Conservation (phyloP, 805 yeast species). For the Torulaspora indica region DNA sequence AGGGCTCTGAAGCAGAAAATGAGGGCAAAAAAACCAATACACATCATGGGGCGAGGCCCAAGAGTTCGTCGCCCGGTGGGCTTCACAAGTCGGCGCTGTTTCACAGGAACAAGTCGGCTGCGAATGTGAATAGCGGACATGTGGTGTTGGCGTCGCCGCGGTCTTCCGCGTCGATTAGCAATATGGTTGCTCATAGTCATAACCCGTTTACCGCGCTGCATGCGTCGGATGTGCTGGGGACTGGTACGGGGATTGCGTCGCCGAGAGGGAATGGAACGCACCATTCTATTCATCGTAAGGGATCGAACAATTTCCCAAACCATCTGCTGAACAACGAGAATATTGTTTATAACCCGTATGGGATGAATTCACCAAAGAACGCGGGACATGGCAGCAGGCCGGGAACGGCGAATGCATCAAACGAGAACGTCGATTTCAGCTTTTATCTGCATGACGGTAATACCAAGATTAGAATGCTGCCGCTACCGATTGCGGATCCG, state of each 20-base stretch:
- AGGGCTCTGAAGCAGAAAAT: not conserved
- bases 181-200: conserved; percentile 28
- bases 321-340: conserved; percentile 33
- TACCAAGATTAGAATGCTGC: conserved; percentile 42
- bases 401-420: conserved; percentile 11
- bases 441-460: conserved; percentile 37
- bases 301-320: conserved; percentile 9
- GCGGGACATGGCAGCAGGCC: conserved; percentile 10
- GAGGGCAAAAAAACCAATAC: conserved; percentile 8
- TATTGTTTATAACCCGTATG: conserved; percentile 63
- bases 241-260: conserved; percentile 28
- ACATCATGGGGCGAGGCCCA: conserved; percentile 10
- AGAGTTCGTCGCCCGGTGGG: conserved; percentile 13
- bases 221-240: conserved; percentile 18
- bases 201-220: conserved; percentile 27
- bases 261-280: conserved; percentile 19
- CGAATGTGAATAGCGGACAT: conserved; percentile 3
- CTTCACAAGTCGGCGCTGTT: conserved; percentile 27
- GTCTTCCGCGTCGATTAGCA: conserved; percentile 28
- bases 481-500: conserved; percentile 62
- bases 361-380: conserved; percentile 29
- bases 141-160: conserved; percentile 14
- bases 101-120: conserved; percentile 18
- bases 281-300: conserved; percentile 8
- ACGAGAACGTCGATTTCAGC: conserved; percentile 22